phyloP scores from a whole-genome alignment of 495 filamentous ascomycete genomes.

The Penicillium nucicola region DNA sequence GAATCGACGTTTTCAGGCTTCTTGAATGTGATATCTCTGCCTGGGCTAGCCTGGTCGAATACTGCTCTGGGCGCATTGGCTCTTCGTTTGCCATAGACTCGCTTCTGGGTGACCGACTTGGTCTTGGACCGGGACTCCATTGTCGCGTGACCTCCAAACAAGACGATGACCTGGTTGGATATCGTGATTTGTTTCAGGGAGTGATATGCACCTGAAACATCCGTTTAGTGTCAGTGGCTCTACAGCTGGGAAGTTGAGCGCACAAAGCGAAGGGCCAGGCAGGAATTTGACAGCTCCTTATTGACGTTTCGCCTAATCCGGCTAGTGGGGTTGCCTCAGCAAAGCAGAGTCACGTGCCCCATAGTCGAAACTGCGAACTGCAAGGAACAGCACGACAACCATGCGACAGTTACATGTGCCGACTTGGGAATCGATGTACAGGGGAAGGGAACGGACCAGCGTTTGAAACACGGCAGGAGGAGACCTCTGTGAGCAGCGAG shows the following conservation, averaged over 20 bases:
- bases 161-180: slow-evolving; percentile 7
- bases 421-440: too few relatives aligned
- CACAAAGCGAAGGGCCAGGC: neutral
- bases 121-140: slow-evolving; percentile 14
- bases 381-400: too few relatives aligned
- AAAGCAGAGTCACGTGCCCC: neutral
- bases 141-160: slow-evolving; percentile 17
- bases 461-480: too few relatives aligned
- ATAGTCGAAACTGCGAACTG: neutral
- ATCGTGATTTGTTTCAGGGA: neutral
- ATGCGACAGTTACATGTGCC: too few relatives aligned
- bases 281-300: slow-evolving; percentile 3
- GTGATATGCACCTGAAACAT: neutral
- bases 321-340: slow-evolving; percentile 29
- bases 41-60: slow-evolving; percentile 38
- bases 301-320: slow-evolving; percentile 28
- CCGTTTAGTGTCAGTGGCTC: neutral
- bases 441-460: too few relatives aligned
- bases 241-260: neutral
- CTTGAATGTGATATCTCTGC: slow-evolving; percentile 8
- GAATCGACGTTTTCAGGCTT: slow-evolving; percentile 11
- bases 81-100: slow-evolving; percentile 43
- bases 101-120: slow-evolving; percentile 25
- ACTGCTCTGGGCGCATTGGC: slow-evolving; percentile 40
- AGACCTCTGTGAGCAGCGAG: too few relatives aligned